Evolutionary conservation across 768 basidiomycete genomes (phyloP).

Genomic region (Hydnomerulius pinastri): DNA sequence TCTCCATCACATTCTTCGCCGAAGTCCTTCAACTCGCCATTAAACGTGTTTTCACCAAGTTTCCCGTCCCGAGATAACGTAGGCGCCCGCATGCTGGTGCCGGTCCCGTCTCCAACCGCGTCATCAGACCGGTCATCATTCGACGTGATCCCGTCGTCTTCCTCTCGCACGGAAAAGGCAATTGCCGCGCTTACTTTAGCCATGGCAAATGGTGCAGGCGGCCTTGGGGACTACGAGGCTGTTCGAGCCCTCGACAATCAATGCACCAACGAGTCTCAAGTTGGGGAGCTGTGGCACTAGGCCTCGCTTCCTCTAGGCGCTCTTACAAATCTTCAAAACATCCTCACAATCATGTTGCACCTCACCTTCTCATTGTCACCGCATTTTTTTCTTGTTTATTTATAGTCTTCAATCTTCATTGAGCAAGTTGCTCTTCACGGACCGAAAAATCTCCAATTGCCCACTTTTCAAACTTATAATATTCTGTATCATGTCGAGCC

Average conservation of each 20-base stretch:
- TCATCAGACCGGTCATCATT: conserved; percentile 12
- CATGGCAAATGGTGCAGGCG: conserved; percentile 64
- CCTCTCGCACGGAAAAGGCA: conserved; percentile 58
- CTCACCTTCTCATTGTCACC: conserved; percentile 3
- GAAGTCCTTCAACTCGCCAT: conserved; percentile 12
- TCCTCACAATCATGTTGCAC: not conserved
- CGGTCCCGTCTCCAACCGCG: conserved; percentile 11
- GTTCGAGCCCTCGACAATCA: conserved; percentile 41
- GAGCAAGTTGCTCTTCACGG: conserved; percentile 13
- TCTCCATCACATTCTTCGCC: conserved; percentile 20
- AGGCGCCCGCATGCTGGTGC: conserved; percentile 9
- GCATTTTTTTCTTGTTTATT: conserved; percentile 29
- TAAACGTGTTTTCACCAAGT: conserved; percentile 7
- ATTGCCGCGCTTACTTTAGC: conserved; percentile 60
- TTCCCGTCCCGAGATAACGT: conserved; percentile 3
- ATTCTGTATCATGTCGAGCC: conserved; percentile 30
- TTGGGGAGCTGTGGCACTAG: conserved; percentile 63
- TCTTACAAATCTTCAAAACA: not conserved
- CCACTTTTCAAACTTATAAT: conserved; percentile 22
- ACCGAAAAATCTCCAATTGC: conserved; percentile 19
- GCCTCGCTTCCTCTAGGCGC: not conserved
- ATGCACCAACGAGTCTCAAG: conserved; percentile 43
- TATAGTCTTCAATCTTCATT: conserved; percentile 13
- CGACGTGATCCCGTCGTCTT: conserved; percentile 16
- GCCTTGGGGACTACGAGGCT: conserved; percentile 57